Conservation (phyloP, 2,329 filamentous ascomycete genomes). For the Colletotrichum sp. region DNA sequence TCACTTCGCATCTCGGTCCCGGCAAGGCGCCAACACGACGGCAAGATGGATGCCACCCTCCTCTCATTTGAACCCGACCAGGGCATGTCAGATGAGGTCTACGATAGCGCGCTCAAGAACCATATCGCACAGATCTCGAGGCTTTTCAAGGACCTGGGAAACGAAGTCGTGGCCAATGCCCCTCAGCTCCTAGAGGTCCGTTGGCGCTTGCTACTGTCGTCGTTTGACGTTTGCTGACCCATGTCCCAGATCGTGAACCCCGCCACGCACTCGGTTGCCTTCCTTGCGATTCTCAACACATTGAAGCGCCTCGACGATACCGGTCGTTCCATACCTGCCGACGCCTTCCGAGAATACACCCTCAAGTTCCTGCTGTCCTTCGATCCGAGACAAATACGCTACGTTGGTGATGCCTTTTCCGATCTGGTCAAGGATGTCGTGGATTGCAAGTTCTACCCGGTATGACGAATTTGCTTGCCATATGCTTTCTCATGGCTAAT, state of each 20-base stretch:
- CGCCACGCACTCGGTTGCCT: constrained; percentile 55
- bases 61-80: constrained; percentile 44
- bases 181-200: constrained; percentile 46
- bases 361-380: constrained; percentile 53
- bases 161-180: constrained; percentile 37
- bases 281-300: constrained; percentile 51
- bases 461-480: constrained; percentile 29
- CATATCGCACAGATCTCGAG: constrained; percentile 44
- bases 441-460: constrained; percentile 45
- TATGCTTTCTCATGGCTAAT: background rate
- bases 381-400: constrained; percentile 57
- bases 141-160: constrained; percentile 37
- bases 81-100: constrained; percentile 35
- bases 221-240: background rate
- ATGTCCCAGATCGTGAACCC: constrained; percentile 49
- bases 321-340: background rate
- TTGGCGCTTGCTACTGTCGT: background rate
- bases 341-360: constrained; percentile 43
- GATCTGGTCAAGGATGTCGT: constrained; percentile 47
- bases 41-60: constrained; percentile 41
- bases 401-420: constrained; percentile 49
- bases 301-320: constrained; percentile 30
- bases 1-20: background rate
- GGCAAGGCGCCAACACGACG: background rate
- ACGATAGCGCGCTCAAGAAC: constrained; percentile 42